phyloP scores from a whole-genome alignment of 2,329 filamentous ascomycete genomes.

The Fusarium cyanostomum region DNA sequence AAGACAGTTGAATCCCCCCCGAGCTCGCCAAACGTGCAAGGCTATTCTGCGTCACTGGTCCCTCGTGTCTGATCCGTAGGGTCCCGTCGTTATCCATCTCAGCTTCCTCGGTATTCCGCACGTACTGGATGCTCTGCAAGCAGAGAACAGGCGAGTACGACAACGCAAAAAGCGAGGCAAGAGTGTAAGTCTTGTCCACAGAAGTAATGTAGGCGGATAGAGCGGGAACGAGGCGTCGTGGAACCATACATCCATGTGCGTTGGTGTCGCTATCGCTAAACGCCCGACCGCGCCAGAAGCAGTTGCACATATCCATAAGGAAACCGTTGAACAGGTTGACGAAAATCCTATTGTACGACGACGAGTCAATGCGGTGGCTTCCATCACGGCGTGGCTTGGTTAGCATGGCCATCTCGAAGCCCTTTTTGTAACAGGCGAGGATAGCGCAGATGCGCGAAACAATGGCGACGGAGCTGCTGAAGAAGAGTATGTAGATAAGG shows the following conservation, averaged over 20 bases:
- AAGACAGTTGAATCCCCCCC: slow-evolving; percentile 73
- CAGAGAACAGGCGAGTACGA: slow-evolving; percentile 68
- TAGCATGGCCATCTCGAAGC: slow-evolving; percentile 73
- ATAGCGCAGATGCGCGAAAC: slow-evolving; percentile 76
- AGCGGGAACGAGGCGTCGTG: slow-evolving; percentile 54
- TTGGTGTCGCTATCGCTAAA: slow-evolving; percentile 73
- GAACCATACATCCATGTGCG: slow-evolving; percentile 64
- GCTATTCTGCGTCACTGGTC: slow-evolving; percentile 75
- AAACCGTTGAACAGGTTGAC: slow-evolving; percentile 82
- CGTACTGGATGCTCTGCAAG: slow-evolving; percentile 62
- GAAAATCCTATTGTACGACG: slow-evolving; percentile 65
- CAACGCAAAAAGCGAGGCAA: slow-evolving; percentile 64
- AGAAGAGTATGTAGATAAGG: slow-evolving; percentile 76
- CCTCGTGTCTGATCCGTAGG: slow-evolving; percentile 64
- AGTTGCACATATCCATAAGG: slow-evolving; percentile 88
- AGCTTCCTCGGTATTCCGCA: slow-evolving; percentile 67
- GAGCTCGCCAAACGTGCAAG: slow-evolving; percentile 69
- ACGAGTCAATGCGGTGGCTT: slow-evolving; percentile 45
- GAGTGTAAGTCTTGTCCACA: slow-evolving; percentile 57
- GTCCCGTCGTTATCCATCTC: slow-evolving; percentile 52
- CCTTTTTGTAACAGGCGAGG: slow-evolving; percentile 76
- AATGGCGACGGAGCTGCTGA: slow-evolving; percentile 69
- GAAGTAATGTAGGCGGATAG: slow-evolving; percentile 60
- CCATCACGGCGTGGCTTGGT: slow-evolving; percentile 47
- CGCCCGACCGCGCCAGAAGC: slow-evolving; percentile 79